Percentiles rank a stretch among this genome's conserved stretches.
These are phyloP conservation scores for Solanum microdontum DNA, from an alignment of 257 asterid species.

Conservation along the genomic window DNA sequence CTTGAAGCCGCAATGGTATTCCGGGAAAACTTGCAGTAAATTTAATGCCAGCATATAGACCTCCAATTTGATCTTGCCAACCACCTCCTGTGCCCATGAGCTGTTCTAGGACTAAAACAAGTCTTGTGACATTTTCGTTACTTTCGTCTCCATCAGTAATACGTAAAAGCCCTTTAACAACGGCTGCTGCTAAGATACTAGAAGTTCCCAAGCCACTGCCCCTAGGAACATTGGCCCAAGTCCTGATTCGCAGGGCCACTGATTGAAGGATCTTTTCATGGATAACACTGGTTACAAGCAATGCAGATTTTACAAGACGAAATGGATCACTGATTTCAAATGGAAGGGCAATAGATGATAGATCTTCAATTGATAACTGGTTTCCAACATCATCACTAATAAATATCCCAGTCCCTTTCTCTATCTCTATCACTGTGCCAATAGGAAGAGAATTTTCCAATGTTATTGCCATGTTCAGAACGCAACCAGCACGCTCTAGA, in stretches of 20 bases:
- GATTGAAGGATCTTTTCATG: conserved; percentile 27
- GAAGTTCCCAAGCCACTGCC: conserved; percentile 99
- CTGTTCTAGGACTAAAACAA: conserved; percentile 82
- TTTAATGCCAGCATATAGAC: conserved; percentile 88
- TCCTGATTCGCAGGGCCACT: conserved; percentile 56
- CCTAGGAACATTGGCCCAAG: conserved; percentile 97
- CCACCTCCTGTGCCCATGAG: conserved; percentile 98
- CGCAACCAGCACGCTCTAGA: conserved; percentile 91
- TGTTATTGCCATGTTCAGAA: conserved; percentile 86
- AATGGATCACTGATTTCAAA: conserved; percentile 65
- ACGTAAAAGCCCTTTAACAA: conserved; percentile 83
- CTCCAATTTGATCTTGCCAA: conserved; percentile 98
- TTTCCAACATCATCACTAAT: conserved; percentile 63
- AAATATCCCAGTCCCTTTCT: conserved; percentile 29
- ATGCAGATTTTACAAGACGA: conserved; percentile 89
- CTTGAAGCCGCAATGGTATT: conserved; percentile 73
- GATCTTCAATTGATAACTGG: conserved; percentile 29
- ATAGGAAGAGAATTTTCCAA: conserved; percentile 69
- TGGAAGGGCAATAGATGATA: conserved; percentile 60
- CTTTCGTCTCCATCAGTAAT: conserved; percentile 66
- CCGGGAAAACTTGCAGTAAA: conserved; percentile 88
- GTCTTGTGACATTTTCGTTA: conserved; percentile 74
- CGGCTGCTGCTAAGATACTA: conserved; percentile 91
- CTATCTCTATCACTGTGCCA: conserved; percentile 68
- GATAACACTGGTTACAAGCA: conserved; percentile 55